phyloP scores from a whole-genome alignment of 345 rosid species.

The Durio zibethinus region DNA sequence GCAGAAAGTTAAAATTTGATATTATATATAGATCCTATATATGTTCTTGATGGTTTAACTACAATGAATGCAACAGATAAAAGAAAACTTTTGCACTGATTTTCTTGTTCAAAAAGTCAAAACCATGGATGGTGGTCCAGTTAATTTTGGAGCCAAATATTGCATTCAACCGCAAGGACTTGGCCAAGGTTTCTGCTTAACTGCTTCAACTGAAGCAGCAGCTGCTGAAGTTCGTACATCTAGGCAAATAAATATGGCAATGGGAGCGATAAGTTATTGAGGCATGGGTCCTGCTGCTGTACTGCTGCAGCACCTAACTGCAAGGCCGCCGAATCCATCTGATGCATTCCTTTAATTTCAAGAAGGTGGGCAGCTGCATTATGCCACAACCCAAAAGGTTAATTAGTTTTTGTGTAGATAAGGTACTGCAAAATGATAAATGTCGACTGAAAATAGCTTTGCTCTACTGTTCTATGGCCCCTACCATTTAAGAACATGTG shows the following conservation, averaged over 20 bases:
- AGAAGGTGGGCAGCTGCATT: neutral
- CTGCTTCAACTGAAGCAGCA: neutral
- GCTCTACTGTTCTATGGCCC: neutral
- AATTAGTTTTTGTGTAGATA: neutral
- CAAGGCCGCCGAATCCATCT: constrained; percentile 4
- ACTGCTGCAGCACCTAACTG: neutral
- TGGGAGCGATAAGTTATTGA: neutral
- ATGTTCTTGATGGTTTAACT: neutral
- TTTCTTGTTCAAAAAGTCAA: neutral
- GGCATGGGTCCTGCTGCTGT: neutral
- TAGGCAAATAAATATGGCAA: neutral
- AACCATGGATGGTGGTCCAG: neutral
- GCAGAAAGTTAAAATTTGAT: neutral
- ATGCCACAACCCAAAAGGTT: neutral
- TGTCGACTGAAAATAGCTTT: neutral
- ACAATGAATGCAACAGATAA: neutral
- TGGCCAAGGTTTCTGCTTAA: neutral
- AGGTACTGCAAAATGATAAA: neutral
- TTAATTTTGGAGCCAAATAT: neutral
- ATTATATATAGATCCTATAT: neutral
- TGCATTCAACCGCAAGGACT: neutral
- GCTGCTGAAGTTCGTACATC: neutral
- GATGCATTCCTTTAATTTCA: neutral
- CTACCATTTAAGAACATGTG: neutral
- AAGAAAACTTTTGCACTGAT: neutral